phyloP scores from a whole-genome alignment of 345 rosid species.

The Eucalyptus grandis region DNA sequence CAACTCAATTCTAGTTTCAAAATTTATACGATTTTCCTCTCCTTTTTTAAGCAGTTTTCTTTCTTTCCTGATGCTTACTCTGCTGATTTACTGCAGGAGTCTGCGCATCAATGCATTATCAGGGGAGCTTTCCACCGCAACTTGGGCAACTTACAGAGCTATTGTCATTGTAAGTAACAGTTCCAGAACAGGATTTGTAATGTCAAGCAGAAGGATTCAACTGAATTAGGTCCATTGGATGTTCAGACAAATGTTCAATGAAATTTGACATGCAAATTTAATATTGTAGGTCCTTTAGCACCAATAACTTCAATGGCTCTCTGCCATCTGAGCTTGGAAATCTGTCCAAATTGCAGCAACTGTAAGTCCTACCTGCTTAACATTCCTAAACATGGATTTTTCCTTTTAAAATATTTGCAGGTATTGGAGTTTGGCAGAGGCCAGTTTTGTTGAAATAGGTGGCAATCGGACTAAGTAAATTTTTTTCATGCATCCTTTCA shows the following conservation, averaged over 20 bases:
- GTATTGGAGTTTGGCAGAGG: not conserved
- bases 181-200: not conserved
- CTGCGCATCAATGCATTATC: constrained; percentile 2
- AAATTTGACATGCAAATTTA: not conserved
- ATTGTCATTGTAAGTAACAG: constrained; percentile 28
- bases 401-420: not conserved
- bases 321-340: not conserved
- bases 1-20: not conserved
- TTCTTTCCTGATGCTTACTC: not conserved
- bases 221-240: not conserved
- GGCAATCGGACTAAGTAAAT: not conserved
- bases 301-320: not conserved
- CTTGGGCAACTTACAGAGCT: constrained; percentile 25
- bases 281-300: not conserved
- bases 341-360: not conserved
- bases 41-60: not conserved
- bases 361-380: not conserved
- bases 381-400: not conserved
- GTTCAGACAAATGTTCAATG: not conserved
- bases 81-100: not conserved
- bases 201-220: not conserved
- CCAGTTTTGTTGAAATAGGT: not conserved
- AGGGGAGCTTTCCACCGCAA: constrained; percentile 15
- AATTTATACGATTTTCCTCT: not conserved
- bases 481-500: not conserved